Evolutionary conservation across 495 filamentous ascomycete genomes (phyloP).

Genomic region (Penicillium roqueforti): DNA sequence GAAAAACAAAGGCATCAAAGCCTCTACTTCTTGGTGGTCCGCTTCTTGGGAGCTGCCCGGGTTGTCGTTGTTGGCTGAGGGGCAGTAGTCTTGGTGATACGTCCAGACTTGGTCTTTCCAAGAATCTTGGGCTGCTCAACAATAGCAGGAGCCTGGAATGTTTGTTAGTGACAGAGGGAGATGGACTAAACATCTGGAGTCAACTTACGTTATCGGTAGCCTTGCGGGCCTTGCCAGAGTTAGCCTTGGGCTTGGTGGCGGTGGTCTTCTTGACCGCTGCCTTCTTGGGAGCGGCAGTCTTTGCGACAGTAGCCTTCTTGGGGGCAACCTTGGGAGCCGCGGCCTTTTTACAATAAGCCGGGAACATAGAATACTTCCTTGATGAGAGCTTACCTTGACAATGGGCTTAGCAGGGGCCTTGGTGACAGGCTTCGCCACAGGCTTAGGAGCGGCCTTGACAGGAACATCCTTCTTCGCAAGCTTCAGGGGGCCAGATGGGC

Average conservation of each 20-base stretch:
- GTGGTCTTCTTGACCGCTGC: slow-evolving; percentile 40
- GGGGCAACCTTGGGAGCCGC: slow-evolving; percentile 44
- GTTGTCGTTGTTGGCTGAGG: slow-evolving; percentile 19
- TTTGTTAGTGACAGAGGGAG: slow-evolving; percentile 9
- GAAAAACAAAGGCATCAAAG: slow-evolving; percentile 8
- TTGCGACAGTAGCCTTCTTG: slow-evolving; percentile 28
- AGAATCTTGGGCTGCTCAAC: slow-evolving; percentile 70
- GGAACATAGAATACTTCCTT: not conserved
- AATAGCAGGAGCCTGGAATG: slow-evolving; percentile 55
- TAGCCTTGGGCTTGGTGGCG: slow-evolving; percentile 42
- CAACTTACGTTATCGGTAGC: slow-evolving; percentile 41
- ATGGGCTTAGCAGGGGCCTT: slow-evolving; percentile 50
- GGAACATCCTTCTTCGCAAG: slow-evolving; percentile 73
- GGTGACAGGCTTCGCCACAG: slow-evolving; percentile 38
- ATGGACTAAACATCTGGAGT: not conserved
- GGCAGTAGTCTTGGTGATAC: slow-evolving; percentile 71
- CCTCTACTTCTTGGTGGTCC: slow-evolving; percentile 54
- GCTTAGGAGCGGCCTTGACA: slow-evolving; percentile 44
- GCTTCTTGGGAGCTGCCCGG: slow-evolving; percentile 58
- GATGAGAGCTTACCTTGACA: slow-evolving; percentile 40
- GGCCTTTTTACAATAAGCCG: slow-evolving; percentile 32
- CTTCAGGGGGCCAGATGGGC: slow-evolving; percentile 92
- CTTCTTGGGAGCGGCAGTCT: slow-evolving; percentile 33
- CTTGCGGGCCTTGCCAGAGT: slow-evolving; percentile 54
- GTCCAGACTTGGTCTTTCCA: slow-evolving; percentile 86